Evolutionary conservation across 257 asterid species (phyloP).

Genomic region (Jasminum sambac): DNA sequence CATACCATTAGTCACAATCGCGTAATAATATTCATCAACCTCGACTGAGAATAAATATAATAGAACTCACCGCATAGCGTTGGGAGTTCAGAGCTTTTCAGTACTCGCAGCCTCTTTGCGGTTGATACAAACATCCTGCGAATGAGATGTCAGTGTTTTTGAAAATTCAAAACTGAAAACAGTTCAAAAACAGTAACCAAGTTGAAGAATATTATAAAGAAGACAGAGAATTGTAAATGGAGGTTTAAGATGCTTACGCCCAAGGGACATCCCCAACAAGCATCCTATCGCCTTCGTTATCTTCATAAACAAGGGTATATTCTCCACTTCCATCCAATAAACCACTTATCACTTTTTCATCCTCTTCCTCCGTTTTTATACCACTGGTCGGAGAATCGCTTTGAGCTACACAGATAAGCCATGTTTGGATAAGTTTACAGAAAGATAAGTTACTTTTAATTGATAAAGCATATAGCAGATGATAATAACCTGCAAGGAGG

Average conservation of each 20-base stretch:
- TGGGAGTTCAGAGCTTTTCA: constrained; percentile 80
- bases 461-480: background rate
- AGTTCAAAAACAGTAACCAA: background rate
- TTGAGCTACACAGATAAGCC: constrained; percentile 50
- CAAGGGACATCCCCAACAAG: constrained; percentile 99
- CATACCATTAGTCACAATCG: background rate
- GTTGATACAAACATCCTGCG: constrained; percentile 92
- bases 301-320: constrained; percentile 95
- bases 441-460: background rate
- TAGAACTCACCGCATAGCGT: constrained; percentile 57
- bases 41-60: background rate
- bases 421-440: background rate
- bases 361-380: constrained; percentile 36
- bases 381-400: constrained; percentile 43
- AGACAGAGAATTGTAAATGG: constrained; percentile 25
- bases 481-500: constrained; percentile 75
- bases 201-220: constrained; percentile 24
- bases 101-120: constrained; percentile 82
- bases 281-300: constrained; percentile 97
- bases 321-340: constrained; percentile 84
- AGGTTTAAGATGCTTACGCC: constrained; percentile 69
- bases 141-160: background rate
- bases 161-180: no score
- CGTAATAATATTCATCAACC: background rate
- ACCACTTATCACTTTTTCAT: constrained; percentile 51